Evolutionary conservation across 139 green algal genomes (phyloP), one percentile per base, ranked within the genome.

Genomic region (Chlamydomonas urium): DNA sequence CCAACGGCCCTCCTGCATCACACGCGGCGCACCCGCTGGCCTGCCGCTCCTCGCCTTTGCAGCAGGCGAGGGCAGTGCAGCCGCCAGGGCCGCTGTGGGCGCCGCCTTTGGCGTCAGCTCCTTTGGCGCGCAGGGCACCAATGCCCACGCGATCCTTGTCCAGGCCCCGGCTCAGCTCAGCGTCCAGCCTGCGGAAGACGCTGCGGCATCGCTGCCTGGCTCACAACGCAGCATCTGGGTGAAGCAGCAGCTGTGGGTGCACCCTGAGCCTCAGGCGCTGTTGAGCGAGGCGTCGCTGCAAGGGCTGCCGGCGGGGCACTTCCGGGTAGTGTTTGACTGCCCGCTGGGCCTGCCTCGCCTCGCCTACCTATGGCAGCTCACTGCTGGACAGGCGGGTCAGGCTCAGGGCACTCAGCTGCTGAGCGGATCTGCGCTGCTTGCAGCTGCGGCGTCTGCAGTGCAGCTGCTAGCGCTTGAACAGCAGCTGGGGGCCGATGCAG

Each of bases 71-170:
- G 10, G n/a, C 56, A 26, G 17, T 56, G 48, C 50, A 74, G 2
- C n/a, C 59, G 17, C n/a, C 1, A 5, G 5, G 2, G 48, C 53
- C 1, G 8, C 36, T 69, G 90, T 94, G 58, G 65, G 68, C 1
- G 50, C 65, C 0, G 66, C 76, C 0, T 91, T 96, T 58, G 79
- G 84, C 50, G 82, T 85, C 3, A 86, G 75, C 57, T 85, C 86
- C 1, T 91, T 91, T 71, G 86, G 74, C 3, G 75, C 75, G 19
- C 68, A 74, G 61, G 86, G 86, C 42, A 91, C 86, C 36, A 91
- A 91, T 50, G 83, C 86, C 0, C 83, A 91, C 56, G 79, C 76
- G 2, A 35, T 87, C n/a, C 23, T 89, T 8, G 33, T 47, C 34
- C 2, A 26, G 4, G 26, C 42, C 33, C 32, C 42, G n/a, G 56